Evolutionary conservation across 352 stramenopile genomes (phyloP), one percentile per base, ranked within the genome.

Genomic region (Paralagenidium karlingii): DNA sequence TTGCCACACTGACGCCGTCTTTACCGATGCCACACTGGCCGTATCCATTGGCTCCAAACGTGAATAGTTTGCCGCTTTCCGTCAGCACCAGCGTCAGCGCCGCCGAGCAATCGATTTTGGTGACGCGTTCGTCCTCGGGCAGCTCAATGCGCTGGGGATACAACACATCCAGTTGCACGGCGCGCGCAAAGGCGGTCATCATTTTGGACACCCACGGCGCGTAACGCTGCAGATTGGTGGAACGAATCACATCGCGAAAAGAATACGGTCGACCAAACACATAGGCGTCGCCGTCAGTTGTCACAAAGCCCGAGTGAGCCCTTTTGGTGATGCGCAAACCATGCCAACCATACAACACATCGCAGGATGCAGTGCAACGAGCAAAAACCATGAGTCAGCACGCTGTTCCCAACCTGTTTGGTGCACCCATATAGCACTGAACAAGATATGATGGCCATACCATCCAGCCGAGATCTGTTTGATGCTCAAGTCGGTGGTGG

Each of bases 61-160:
- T 74, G 40, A 83, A 93, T 11, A 93, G 38, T 45, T 80, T 82
- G 31, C 75, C 80, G 31, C 68, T 79, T 38, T 84, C 75, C 8
- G 74, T 86, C 24, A 88, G 22, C 27, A 90, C 32, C 19, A 79
- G 62, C 16, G 76, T 88, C 25, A 93, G 55, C 24, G 76, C 77
- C n/a, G 79, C 63, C 9, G 69, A 84, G 49, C 79, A 93, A 30
- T 88, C 71, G 11, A 93, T 79, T 38, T 87, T 88, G 33, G 61
- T 68, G 16, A 80, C 70, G 10, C 45, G 39, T 40, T 85, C 70
- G 24, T 55, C 59, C 5, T 78, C 66, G 5, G 71, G 69, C 4
- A 91, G 46, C 38, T 73, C 55, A 26, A 91, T 48, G 18, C 59
- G 55, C 34, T 49, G 54, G 6, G 77, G 74, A 29, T 59, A 39